Evolutionary conservation across 2,329 filamentous ascomycete species (phyloP).

Genomic region (Diaporthe longicolla): DNA sequence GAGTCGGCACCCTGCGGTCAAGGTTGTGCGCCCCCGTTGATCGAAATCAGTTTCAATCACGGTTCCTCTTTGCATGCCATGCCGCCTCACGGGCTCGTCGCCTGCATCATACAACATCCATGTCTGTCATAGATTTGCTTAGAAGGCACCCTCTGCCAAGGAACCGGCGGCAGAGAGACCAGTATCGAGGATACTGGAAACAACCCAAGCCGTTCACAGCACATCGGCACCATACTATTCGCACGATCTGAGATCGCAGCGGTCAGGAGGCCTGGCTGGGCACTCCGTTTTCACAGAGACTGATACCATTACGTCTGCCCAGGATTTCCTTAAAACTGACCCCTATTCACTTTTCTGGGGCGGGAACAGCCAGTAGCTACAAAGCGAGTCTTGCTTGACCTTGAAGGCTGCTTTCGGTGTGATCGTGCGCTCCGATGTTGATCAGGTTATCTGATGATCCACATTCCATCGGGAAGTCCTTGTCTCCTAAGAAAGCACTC

Average conservation of each 20-base stretch:
- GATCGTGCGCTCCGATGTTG: neutral
- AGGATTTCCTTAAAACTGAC: slow-evolving; percentile 14
- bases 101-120: neutral
- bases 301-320: slow-evolving; percentile 34
- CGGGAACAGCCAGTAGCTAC: slow-evolving; percentile 20
- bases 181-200: slow-evolving; percentile 1
- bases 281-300: neutral
- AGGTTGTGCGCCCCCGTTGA: slow-evolving; percentile 5
- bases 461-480: neutral
- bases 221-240: slow-evolving; percentile 4
- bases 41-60: slow-evolving; percentile 17
- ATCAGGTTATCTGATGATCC: neutral
- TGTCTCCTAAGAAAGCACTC: neutral
- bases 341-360: slow-evolving; percentile 7
- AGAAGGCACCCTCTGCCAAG: neutral
- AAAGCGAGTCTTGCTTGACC: neutral
- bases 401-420: neutral
- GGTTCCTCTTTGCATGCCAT: slow-evolving; percentile 1
- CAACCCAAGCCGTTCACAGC: neutral
- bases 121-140: neutral
- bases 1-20: neutral
- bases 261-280: slow-evolving; percentile 1
- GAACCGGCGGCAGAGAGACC: neutral
- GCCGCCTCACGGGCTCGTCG: neutral
- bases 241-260: slow-evolving; percentile 7